Evolutionary conservation across 352 stramenopile genomes (phyloP), one percentile per base, ranked within the genome.

Genomic region (Phytophthora kernoviae): DNA sequence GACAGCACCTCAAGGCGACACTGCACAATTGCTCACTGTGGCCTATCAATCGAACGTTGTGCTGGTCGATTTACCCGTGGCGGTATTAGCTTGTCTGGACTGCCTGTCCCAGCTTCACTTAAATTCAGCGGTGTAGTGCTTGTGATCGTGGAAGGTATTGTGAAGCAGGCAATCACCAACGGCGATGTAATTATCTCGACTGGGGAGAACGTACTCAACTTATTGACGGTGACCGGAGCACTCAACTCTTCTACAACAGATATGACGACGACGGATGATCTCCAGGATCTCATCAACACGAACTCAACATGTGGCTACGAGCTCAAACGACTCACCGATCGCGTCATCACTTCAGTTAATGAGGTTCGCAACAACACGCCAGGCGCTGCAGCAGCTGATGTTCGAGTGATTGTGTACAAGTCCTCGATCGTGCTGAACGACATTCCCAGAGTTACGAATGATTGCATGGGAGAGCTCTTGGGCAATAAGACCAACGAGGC

Each of bases 131-230:
- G 45, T 15, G 53, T 18, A 0, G 60, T 69, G 8, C 60, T 69
- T 2, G 44, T 50, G n/a, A 54, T 69, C 17, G 60, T 69, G 14
- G 60, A 69, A 55, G 60, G 60, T 6, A 69, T 69, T 21, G 60
- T 65, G 20, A 69, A 69, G 17, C 60, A 69, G 17, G 54, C 45
- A 5, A 69, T 69, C 54, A 69, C 60, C 1, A 69, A 69, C 22
- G 60, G 54, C 2, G 60, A 69, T 20, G 55, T 60, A 18, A 69
- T 65, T 32, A 58, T 69, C 11, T 69, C 60, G 1, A 69, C 60
- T 2, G 60, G 46, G 30, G 60, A 59, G 37, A 69, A 69, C 15
- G 60, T 69, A 9, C 34, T 69, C 12, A 60, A 65, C 26, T 30
- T 69, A 22, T 45, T 69, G 0, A 69, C 60, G 9, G 60, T 46